Conservation (phyloP, 1,284 basidiomycete genomes). For the Boletellus deceptivus region DNA sequence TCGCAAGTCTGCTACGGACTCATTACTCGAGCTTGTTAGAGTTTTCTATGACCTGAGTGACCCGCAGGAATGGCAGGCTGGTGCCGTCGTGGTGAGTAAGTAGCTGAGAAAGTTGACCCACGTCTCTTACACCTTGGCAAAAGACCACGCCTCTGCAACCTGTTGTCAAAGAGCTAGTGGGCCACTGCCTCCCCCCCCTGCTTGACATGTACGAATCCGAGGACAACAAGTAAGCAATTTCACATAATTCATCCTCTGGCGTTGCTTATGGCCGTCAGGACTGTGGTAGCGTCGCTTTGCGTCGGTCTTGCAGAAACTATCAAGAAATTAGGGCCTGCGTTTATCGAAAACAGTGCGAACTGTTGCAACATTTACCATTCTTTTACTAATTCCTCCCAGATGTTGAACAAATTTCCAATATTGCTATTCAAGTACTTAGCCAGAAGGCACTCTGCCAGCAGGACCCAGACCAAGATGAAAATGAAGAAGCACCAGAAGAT, state of each 20-base stretch:
- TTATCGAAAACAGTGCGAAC: constrained; percentile 69
- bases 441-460: constrained; percentile 95
- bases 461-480: constrained; percentile 92
- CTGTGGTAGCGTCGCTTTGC: constrained; percentile 84
- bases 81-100: constrained; percentile 56
- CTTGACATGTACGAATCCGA: constrained; percentile 92
- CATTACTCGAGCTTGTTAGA: constrained; percentile 87
- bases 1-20: constrained; percentile 89
- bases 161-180: constrained; percentile 82
- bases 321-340: constrained; percentile 85
- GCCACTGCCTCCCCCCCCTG: constrained; percentile 73
- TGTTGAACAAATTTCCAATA: constrained; percentile 76
- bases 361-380: neutral
- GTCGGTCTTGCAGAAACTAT: constrained; percentile 87
- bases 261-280: constrained; percentile 48
- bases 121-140: constrained; percentile 2
- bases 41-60: constrained; percentile 91
- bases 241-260: constrained; percentile 3
- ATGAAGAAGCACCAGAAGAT: constrained; percentile 76
- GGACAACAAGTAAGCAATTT: constrained; percentile 89
- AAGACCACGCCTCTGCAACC: constrained; percentile 56
- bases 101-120: neutral
- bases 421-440: constrained; percentile 83
- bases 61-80: constrained; percentile 81
- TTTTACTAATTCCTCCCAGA: constrained; percentile 43